Evolutionary conservation across 495 filamentous ascomycete genomes (phyloP), one percentile per base, ranked within the genome.

Genomic region (Xanthoparmelia taractica): DNA sequence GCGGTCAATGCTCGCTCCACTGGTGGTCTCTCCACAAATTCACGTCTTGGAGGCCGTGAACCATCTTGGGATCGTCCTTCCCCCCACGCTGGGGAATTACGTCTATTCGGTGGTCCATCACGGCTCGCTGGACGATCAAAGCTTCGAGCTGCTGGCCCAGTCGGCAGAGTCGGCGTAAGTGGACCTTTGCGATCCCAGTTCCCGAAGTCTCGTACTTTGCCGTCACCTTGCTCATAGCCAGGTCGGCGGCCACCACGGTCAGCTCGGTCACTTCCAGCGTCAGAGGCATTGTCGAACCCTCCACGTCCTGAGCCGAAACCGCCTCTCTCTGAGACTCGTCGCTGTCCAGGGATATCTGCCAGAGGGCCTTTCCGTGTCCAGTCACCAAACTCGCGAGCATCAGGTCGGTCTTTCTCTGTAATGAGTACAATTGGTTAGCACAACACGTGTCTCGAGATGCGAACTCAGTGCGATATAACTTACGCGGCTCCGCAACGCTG

Each of bases 181-280:
- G 95, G 94, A 29, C 94, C 95, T 70, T 91, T 93, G 61, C 94
- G 89, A 74, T 96, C 93, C 94, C 94, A 98, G 76, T 91, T 94
- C 63, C 83, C 80, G 67, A 97, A 89, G 69, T 96, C 91, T 29
- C 92, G 87, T 59, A 87, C 76, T 73, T 92, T 95, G 65, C 89
- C 88, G 71, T 96, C 91, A 64, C 86, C 85, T 65, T 77, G 72
- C 34, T 82, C 79, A 61, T 82, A 84, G 69, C 76, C 78, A 67
- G 79, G 76, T 67, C 79, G 77, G 59, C 81, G 79, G 58, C 71
- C 72, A 60, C 72, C 74, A 57, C 80, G 82, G 5, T 84, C 81
- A 59, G 76, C 74, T 56, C 80, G 82, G 7, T 84, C 81, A 59
- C 76, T 79, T 15, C 73, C 80, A 59, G 80, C 76, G 65, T 83